Percentiles rank a stretch among this genome's conserved stretches.
Conservation (phyloP, 768 basidiomycete species). For the Mycena galericulata region DNA sequence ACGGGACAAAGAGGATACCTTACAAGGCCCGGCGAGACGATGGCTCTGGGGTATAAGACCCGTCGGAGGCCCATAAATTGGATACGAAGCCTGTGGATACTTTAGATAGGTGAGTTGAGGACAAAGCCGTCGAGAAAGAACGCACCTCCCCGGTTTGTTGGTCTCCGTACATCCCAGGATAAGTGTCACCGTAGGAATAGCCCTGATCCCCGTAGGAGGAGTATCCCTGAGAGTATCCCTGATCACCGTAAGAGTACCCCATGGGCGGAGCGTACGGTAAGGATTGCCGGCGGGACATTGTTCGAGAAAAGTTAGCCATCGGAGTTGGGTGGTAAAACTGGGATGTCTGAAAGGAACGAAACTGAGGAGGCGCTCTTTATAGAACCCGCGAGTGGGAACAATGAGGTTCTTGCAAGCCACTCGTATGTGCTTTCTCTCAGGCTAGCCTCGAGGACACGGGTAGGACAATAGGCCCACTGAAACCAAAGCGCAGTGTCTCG, state of each 20-base stretch:
- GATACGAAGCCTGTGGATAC: conserved; percentile 61
- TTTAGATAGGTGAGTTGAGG: conserved; percentile 32
- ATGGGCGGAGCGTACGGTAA: conserved; percentile 36
- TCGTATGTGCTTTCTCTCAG: conserved; percentile 31
- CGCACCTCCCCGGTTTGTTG: conserved; percentile 53
- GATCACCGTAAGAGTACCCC: conserved; percentile 24
- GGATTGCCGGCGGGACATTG: conserved; percentile 42
- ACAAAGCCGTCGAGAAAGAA: conserved; percentile 10
- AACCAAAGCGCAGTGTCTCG: conserved; percentile 27
- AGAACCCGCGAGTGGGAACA: conserved; percentile 22
- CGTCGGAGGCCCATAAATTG: conserved; percentile 56
- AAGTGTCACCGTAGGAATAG: conserved; percentile 42
- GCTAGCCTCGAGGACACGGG: conserved; percentile 35
- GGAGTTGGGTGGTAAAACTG: neutral
- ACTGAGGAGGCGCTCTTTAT: conserved; percentile 19
- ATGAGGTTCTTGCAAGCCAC: conserved; percentile 31
- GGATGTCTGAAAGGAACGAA: conserved; percentile 3
- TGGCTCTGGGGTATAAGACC: conserved; percentile 52
- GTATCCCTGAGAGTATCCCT: conserved; percentile 25
- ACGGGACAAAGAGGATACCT: conserved; percentile 22
- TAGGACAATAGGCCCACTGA: conserved; percentile 30
- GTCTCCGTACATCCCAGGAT: conserved; percentile 57
- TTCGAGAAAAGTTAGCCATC: conserved; percentile 32
- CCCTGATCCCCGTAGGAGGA: conserved; percentile 22
- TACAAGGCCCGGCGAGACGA: conserved; percentile 57